These are phyloP conservation scores for Sphenostylis stenocarpa DNA, from an alignment of 306 rosid genomes.

Conservation along the genomic window DNA sequence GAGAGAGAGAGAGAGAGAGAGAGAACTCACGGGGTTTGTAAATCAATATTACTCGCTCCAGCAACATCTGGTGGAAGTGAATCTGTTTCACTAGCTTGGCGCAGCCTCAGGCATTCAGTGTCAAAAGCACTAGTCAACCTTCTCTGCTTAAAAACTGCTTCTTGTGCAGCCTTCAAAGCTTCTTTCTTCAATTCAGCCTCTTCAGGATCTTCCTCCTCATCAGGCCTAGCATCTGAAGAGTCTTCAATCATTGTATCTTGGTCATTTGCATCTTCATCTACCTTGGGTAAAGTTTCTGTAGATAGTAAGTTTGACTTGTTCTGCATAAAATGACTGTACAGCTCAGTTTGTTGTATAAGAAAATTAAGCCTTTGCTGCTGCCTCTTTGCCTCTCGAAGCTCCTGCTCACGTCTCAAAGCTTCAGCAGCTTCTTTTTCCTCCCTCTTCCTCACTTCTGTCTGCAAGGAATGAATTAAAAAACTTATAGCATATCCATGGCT, in stretches of 20 bases:
- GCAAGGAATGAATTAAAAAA: conserved; percentile 29
- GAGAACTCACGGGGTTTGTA: conserved; percentile 82
- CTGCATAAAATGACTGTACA: conserved; percentile 99
- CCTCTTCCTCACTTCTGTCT: conserved; percentile 89
- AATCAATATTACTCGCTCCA: conserved; percentile 93
- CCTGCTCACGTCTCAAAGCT: conserved; percentile 93
- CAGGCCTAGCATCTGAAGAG: conserved; percentile 48
- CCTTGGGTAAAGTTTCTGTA: conserved; percentile 59
- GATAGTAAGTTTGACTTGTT: conserved; percentile 78
- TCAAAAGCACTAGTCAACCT: conserved; percentile 82
- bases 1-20: background rate
- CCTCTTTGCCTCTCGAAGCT: conserved; percentile 97
- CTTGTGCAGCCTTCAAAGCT: conserved; percentile 97
- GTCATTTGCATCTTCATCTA: conserved; percentile 51
- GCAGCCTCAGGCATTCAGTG: conserved; percentile 77
- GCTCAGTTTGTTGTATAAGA: conserved; percentile 97
- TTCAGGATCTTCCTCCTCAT: conserved; percentile 81
- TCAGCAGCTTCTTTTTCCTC: conserved; percentile 99
- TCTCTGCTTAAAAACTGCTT: conserved; percentile 96
- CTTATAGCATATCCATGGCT: conserved; percentile 9
- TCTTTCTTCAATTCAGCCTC: conserved; percentile 91
- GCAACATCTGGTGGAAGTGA: conserved; percentile 69
- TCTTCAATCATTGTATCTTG: conserved; percentile 48
- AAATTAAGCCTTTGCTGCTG: conserved; percentile 98
- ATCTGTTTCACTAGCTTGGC: conserved; percentile 76